Percentiles rank a stretch among this genome's conserved stretches.
phyloP scores from a whole-genome alignment of 495 filamentous ascomycete genomes.

The Neurospora tetrasperma region DNA sequence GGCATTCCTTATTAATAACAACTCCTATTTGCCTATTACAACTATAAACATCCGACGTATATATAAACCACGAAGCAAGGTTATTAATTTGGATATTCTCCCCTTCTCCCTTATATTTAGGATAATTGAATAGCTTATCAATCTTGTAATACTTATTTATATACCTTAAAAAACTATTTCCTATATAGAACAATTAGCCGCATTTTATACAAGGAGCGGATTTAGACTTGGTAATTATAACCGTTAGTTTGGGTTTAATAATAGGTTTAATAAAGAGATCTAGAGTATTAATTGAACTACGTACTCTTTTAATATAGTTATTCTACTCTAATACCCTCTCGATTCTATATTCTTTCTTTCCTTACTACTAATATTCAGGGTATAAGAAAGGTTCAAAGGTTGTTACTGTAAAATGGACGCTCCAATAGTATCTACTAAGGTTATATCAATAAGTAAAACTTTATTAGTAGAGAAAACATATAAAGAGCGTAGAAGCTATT shows the following conservation, averaged over 20 bases:
- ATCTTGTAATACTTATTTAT: background rate
- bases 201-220: too few relatives aligned
- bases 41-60: background rate
- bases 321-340: background rate
- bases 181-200: too few relatives aligned
- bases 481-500: background rate
- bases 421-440: background rate
- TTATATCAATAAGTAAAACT: background rate
- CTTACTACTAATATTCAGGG: background rate
- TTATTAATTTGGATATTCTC: background rate
- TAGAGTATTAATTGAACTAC: background rate
- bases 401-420: background rate
- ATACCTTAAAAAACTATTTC: background rate
- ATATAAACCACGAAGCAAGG: background rate
- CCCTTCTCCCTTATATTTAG: background rate
- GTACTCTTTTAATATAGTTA: background rate
- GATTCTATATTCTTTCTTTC: too few relatives aligned
- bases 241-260: background rate
- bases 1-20: background rate
- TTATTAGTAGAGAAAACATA: background rate
- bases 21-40: background rate
- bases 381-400: background rate
- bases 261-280: background rate
- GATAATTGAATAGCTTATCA: background rate
- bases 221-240: background rate